A percentile compares a stretch with the other conserved stretches of the same genome.
These are phyloP conservation scores for Flaveria bidentis DNA, from an alignment of 129 eudicot genomes.

Conservation along the genomic window DNA sequence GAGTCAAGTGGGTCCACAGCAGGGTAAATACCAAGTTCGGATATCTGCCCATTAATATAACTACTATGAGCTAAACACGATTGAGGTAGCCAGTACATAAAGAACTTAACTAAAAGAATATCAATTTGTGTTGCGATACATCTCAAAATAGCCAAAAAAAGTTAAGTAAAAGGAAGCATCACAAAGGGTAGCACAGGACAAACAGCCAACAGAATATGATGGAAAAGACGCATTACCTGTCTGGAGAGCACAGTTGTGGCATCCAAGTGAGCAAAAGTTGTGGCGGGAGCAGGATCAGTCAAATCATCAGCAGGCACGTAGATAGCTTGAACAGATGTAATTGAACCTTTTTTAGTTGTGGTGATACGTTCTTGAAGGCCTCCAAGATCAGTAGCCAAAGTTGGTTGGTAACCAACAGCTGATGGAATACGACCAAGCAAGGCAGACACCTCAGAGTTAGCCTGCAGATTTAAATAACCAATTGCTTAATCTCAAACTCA, in stretches of 20 bases:
- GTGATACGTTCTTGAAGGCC: constrained; percentile 97
- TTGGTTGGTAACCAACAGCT: constrained; percentile 96
- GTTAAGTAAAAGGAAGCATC: neutral
- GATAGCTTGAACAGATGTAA: constrained; percentile 86
- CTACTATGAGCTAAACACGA: neutral
- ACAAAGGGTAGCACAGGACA: neutral
- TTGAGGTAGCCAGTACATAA: neutral
- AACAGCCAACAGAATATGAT: neutral
- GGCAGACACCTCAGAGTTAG: constrained; percentile 95
- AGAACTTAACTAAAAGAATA: neutral
- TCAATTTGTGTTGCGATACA: neutral
- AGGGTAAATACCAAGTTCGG: constrained; percentile 96
- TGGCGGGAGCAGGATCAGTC: constrained; percentile 98
- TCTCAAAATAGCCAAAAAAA: neutral
- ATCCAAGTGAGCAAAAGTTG: constrained; percentile 97
- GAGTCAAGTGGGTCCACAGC: constrained; percentile 95
- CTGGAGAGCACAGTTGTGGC: constrained; percentile 92
- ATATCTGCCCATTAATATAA: constrained; percentile 46
- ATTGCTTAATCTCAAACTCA: neutral
- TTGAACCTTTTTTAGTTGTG: constrained; percentile 87
- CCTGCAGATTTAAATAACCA: constrained; percentile 40
- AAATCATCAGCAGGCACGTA: constrained; percentile 96
- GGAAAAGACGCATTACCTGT: constrained; percentile 42
- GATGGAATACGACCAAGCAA: constrained; percentile 93
- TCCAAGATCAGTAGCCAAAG: constrained; percentile 96